Base-by-base conservation (phyloP, 805 yeast species). In the Candida suzukii region DNA sequence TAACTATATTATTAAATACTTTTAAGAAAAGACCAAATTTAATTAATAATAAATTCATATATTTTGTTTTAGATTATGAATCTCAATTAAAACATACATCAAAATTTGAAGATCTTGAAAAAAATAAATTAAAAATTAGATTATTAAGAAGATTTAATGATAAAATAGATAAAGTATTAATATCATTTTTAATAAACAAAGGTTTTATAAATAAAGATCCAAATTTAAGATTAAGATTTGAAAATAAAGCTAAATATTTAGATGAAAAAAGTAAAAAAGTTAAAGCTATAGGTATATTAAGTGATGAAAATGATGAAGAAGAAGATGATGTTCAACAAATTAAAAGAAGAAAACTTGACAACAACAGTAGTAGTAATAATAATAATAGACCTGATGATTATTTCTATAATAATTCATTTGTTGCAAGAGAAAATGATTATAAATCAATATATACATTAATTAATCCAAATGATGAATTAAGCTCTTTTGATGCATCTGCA, bases 361-460 rank as follows among this genome's bases (percentile, higher is more conserved):
- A n/a, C 45, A 56, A 34, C 49, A 54, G 41, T n/a, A 46, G 32
- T 26, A 41, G 41, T 29, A 38, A 37, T 35, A 6, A 28, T 35
- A 20, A 21, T 18, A 12, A 7, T 8, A 54, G n/a, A 49, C 53
- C 16, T 31, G 43, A 34, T 46, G 68, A 38, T 22, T 34, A 41
- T 22, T 63, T 57, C 41, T 60, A 51, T 33, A 58, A 61, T 43
- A 57, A 54, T 33, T 53, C 45, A 47, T 65, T 36, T 42, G 58
- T 44, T 7, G 66, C 75, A 2, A 58, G 64, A 27, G 64, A 63
- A 43, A 60, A 62, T 41, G 60, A 70, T n/a, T 86, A 81, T 57
- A 73, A 81, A 39, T 67, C 80, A 14, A 63, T 90, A 33, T 93
- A 76, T 57, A 75, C 81, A 22, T 69, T 91, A 44, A 80, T 83